These are phyloP conservation scores for Hamiltosporidium tvaerminnensis DNA, from an alignment of 371 early-diverging fungal species.

Conservation along the genomic window DNA sequence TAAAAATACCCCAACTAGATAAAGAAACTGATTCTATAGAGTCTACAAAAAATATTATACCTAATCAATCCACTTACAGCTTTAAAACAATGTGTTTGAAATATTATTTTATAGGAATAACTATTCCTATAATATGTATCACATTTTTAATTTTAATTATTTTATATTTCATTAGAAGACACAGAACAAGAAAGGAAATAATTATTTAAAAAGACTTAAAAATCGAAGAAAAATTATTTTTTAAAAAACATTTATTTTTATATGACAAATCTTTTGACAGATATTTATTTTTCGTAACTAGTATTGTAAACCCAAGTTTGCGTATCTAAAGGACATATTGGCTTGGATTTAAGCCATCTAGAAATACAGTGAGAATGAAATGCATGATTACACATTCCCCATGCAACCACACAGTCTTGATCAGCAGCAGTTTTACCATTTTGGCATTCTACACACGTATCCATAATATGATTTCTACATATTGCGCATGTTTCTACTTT, in stretches of 20 bases:
- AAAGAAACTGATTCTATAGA: no score
- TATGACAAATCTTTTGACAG: neutral
- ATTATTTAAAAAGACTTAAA: neutral
- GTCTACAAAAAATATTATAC: no score
- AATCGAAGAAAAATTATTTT: neutral
- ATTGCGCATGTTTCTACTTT: slow-evolving; percentile 97
- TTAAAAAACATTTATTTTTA: neutral
- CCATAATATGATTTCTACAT: slow-evolving; percentile 99
- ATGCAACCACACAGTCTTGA: slow-evolving; percentile 86
- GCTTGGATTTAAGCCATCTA: slow-evolving; percentile 88
- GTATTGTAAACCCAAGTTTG: slow-evolving; percentile 92
- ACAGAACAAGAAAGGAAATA: neutral
- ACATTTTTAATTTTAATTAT: neutral
- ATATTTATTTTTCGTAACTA: slow-evolving; percentile 14
- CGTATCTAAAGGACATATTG: slow-evolving; percentile 95
- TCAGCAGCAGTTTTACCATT: slow-evolving; percentile 64
- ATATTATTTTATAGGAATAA: no score
- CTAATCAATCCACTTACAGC: no score
- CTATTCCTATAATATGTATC: neutral
- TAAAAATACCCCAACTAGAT: neutral
- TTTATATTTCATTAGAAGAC: neutral
- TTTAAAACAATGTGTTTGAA: no score
- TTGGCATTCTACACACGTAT: slow-evolving; percentile 65
- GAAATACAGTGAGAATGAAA: slow-evolving; percentile 98
- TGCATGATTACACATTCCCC: slow-evolving; percentile 98